phyloP scores from a whole-genome alignment of 176 grass and related monocot species.

The bread wheat (Triticum aestivum) region DNA sequence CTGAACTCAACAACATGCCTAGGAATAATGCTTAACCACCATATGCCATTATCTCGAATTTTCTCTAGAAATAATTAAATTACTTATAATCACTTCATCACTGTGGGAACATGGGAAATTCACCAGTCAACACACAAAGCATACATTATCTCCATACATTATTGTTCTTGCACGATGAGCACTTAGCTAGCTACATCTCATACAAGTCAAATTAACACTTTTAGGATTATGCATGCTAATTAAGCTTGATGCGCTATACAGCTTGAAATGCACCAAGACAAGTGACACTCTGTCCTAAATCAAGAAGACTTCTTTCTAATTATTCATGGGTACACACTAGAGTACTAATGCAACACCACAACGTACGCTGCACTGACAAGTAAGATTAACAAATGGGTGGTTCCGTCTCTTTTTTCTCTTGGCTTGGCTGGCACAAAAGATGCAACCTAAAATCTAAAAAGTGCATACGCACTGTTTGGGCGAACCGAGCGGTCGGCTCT shows the following conservation, averaged over 20 bases:
- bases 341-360: not conserved
- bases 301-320: conserved; percentile 13
- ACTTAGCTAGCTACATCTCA: too few species aligned
- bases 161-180: not conserved
- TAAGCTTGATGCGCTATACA: conserved; percentile 23
- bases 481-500: too few species aligned
- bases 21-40: not conserved
- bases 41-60: not conserved
- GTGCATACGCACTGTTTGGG: too few species aligned
- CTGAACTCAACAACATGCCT: too few species aligned
- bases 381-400: not conserved
- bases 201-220: conserved; percentile 4
- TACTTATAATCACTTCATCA: not conserved
- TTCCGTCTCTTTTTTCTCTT: not conserved
- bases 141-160: not conserved
- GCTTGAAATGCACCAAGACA: conserved; percentile 22
- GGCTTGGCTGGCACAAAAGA: conserved; percentile 26
- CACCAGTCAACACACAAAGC: not conserved
- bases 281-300: conserved; percentile 38
- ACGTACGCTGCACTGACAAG: conserved; percentile 2
- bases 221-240: not conserved
- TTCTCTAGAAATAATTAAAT: not conserved
- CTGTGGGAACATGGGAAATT: not conserved
- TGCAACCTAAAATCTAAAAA: not conserved
- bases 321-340: not conserved